Evolutionary conservation across 2,329 filamentous ascomycete genomes (phyloP).

Genomic region (Coniochaeta pulveracea): DNA sequence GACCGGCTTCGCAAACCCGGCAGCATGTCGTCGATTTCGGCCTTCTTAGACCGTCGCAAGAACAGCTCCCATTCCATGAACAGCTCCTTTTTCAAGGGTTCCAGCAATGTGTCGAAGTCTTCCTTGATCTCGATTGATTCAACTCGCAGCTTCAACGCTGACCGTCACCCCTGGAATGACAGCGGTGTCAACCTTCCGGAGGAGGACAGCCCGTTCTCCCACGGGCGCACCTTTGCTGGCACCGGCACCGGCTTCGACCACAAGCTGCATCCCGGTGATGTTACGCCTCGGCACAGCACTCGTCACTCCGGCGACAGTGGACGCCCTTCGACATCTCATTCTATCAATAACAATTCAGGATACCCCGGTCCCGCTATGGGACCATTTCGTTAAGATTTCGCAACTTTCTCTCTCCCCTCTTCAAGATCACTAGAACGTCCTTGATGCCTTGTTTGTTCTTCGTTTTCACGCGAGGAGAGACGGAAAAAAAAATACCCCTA

Average conservation of each 20-base stretch:
- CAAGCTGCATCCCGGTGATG: conserved; percentile 65
- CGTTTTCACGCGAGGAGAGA: conserved; percentile 30
- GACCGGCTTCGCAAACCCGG: conserved; percentile 90
- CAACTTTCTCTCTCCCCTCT: conserved; percentile 11
- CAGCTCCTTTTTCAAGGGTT: conserved; percentile 83
- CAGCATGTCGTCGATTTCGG: conserved; percentile 87
- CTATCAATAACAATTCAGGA: conserved; percentile 85
- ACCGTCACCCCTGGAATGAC: conserved; percentile 97
- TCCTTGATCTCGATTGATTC: conserved; percentile 95
- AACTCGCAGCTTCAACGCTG: conserved; percentile 77
- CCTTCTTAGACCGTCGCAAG: conserved; percentile 92
- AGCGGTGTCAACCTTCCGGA: conserved; percentile 90
- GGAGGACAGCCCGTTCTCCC: conserved; percentile 62
- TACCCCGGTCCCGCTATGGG: conserved; percentile 78
- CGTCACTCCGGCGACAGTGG: conserved; percentile 84
- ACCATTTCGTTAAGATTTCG: conserved; percentile 72
- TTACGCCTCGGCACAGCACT: conserved; percentile 72
- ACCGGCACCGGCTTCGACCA: conserved; percentile 54
- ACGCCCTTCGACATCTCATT: conserved; percentile 89
- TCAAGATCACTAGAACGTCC: conserved; percentile 27
- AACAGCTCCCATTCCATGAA: conserved; percentile 80
- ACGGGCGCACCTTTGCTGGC: conserved; percentile 36
- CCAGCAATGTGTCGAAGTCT: conserved; percentile 82
- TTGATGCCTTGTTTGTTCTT: conserved; percentile 15
- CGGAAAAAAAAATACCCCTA: conserved; percentile 35